Base-by-base conservation (phyloP, 1,139 yeast species). In the Pichia sorboxylosa region DNA sequence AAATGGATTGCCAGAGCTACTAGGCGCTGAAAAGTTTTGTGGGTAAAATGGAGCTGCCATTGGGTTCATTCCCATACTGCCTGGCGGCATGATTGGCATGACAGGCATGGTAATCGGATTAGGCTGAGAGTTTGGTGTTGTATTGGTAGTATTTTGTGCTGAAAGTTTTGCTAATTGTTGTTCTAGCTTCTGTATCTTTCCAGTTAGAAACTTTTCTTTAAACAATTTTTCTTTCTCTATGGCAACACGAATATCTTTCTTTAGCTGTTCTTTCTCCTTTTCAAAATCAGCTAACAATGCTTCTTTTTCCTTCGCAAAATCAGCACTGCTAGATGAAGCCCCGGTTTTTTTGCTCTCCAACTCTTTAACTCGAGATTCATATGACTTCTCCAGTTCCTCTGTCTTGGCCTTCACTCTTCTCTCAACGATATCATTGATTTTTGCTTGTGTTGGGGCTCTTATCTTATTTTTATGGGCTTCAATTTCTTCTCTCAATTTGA, bases 391-490 rank as follows among this genome's bases (percentile, higher is more conserved):
- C 17, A 54, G 38, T 31, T 51, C 54, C 11, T 47, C 49, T 34
- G 41, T 43, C 17, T 53, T 43, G 10, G 44, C 48, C 20, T 45
- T 49, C 38, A 44, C 42, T 27, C 58, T 40, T 36, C 44, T 52
- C 29, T 54, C 56, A 31, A 47, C 47, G 15, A 51, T 47, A 17
- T 48, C 53, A 35, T 45, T 47, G 22, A 53, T 48, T 33, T 46
- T 49, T 3, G 52, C 55, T 31, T 49, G 52, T 8, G 47, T 41
- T 19, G 54, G 54, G 3, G 52, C 52, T 26, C 53, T 40, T 23
- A 49, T 34, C 26, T 43, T 42, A 24, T 39, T 48, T 30, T 49
- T 49, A 25, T 48, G 48, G 2, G 48, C 46, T 26, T 47, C 51
- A 27, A 47, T 38, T 29, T 51, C 53, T 8, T 38, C 42, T 27